Base-by-base conservation (phyloP, 306 rosid genomes). In the Alnus rubra region DNA sequence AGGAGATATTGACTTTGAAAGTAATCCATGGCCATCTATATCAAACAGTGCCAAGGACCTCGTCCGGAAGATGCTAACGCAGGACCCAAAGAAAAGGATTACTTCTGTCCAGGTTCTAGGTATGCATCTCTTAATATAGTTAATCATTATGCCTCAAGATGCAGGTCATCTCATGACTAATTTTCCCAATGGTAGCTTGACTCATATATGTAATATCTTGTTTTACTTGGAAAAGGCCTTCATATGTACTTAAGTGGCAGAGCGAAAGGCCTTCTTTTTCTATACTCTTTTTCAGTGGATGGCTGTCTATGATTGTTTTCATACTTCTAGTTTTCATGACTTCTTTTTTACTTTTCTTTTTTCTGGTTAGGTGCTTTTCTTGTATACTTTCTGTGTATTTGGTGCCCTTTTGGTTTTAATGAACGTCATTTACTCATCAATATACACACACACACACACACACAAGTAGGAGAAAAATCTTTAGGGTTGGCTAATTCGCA, bases 21-120 rank as follows among this genome's bases (percentile, higher is more conserved):
- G 90, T 77, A 53, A 70, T 5, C 98, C 98, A 1, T 94, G 97
- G 98, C 97, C 97, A 60, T 78, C 88, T 81, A 92, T 94, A 75
- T 92, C 98, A 65, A 37, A 15, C 80, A 82, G 91, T 85, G 98
- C 98, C 52, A 94, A 94, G 91, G 97, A 94, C 86, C 92, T 94
- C 55, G 88, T 94, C 68, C 74, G 80, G 77, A 88, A 74, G 58
- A 94, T 94, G 98, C 88, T 94, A 70, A 90, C 82, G 33, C 92
- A 79, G 81, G 97, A 94, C 72, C 97, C 98, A 35, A 91, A 88
- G 80, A 92, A 86, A 74, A 87, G 98, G 67, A 87, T 92, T 45
- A 94, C 97, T 28, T 70, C 97, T 0, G 72, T 93, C 8, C 90
- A 89, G 82, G 98, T 90, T 88, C 82, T 94, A 53, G 98, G 98